A percentile compares a stretch with the other conserved stretches of the same genome.
Evolutionary conservation across 2,329 filamentous ascomycete genomes (phyloP).

Genomic region (Ceratocystis cubensis): DNA sequence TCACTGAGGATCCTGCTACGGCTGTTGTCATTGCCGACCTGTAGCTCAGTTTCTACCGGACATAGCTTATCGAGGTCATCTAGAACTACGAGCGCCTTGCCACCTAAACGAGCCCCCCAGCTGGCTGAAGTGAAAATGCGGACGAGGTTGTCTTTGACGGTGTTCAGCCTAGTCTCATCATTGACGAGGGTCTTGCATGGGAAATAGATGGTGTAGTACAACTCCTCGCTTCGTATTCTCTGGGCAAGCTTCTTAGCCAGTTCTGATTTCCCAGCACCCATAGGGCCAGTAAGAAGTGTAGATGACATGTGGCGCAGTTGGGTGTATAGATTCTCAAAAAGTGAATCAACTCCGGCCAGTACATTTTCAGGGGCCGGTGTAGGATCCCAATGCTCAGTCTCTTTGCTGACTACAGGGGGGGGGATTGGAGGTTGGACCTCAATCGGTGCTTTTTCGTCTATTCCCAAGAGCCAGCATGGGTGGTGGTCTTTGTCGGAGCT

Average conservation of each 20-base stretch:
- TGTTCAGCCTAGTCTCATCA: constrained; percentile 78
- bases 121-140: constrained; percentile 77
- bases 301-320: constrained; percentile 79
- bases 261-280: constrained; percentile 81
- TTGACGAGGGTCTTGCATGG: constrained; percentile 77
- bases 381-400: constrained; percentile 38
- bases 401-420: constrained; percentile 44
- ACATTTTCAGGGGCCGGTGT: constrained; percentile 43
- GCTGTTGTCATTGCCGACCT: constrained; percentile 86
- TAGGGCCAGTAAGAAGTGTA: constrained; percentile 73
- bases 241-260: constrained; percentile 66
- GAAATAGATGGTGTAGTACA: constrained; percentile 78
- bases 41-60: constrained; percentile 84
- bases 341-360: constrained; percentile 72
- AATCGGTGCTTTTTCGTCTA: constrained; percentile 59
- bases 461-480: constrained; percentile 60
- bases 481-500: constrained; percentile 37
- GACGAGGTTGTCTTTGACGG: constrained; percentile 77
- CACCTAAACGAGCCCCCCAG: constrained; percentile 81
- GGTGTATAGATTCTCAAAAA: constrained; percentile 59
- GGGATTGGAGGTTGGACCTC: constrained; percentile 66
- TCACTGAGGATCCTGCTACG: constrained; percentile 88
- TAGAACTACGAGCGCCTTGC: constrained; percentile 70
- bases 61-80: constrained; percentile 91
- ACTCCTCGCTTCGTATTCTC: constrained; percentile 53